phyloP scores from a whole-genome alignment of 805 yeast species.

The Zygoascus flipseniorum region DNA sequence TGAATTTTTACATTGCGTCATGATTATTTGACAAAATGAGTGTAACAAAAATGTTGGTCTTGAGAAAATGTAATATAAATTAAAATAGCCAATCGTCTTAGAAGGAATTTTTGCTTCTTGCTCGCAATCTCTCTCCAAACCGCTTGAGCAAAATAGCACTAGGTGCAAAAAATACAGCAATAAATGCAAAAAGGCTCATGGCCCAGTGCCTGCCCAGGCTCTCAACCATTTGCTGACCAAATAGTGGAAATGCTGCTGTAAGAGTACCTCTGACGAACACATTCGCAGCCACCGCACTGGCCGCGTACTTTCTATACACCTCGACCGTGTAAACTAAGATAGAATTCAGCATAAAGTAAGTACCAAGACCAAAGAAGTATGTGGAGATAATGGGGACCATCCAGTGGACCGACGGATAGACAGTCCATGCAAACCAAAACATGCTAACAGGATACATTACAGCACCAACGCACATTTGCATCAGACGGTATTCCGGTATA shows the following conservation, averaged over 20 bases:
- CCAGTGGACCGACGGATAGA: constrained; percentile 37
- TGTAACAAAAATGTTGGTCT: no score
- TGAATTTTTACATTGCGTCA: no score
- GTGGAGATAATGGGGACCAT: constrained; percentile 58
- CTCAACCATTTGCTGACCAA: constrained; percentile 75
- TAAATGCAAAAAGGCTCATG: constrained; percentile 42
- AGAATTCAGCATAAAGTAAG: constrained; percentile 32
- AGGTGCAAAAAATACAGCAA: constrained; percentile 41
- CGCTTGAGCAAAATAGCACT: constrained; percentile 35
- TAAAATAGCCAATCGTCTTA: no score
- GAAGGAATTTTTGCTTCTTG: constrained; percentile 9
- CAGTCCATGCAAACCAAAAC: constrained; percentile 47
- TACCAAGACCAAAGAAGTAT: constrained; percentile 33
- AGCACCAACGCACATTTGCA: constrained; percentile 43
- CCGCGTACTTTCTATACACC: constrained; percentile 45
- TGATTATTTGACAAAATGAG: no score
- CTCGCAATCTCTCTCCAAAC: constrained; percentile 36
- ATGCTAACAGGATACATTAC: constrained; percentile 39
- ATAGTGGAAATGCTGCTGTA: constrained; percentile 77
- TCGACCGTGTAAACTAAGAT: constrained; percentile 17
- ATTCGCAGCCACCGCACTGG: constrained; percentile 87
- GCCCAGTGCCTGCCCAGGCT: constrained; percentile 76
- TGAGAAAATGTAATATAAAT: no score
- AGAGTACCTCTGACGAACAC: constrained; percentile 65
- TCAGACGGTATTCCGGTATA: constrained; percentile 44